phyloP scores from a whole-genome alignment of 1,284 basidiomycete species.

The Stereum hirsutum region DNA sequence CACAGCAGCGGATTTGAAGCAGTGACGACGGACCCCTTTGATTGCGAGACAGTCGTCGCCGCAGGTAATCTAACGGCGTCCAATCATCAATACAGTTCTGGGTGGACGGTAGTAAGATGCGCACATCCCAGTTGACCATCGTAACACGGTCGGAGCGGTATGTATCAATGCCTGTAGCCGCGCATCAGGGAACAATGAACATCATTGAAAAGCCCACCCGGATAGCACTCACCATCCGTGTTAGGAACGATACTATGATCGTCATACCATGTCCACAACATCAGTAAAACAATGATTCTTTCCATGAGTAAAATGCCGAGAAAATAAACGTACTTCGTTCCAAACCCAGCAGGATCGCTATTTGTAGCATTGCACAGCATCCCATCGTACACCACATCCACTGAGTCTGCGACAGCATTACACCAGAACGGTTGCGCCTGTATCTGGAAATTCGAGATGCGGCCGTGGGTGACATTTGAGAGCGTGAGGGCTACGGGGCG shows the following conservation, averaged over 20 bases:
- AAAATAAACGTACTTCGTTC: conserved; percentile 37
- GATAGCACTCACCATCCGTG: conserved; percentile 40
- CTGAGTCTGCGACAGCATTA: conserved; percentile 46
- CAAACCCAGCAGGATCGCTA: conserved; percentile 36
- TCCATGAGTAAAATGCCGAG: not conserved
- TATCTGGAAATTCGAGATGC: conserved; percentile 43
- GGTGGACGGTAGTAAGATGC: conserved; percentile 10
- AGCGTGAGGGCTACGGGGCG: conserved; percentile 55
- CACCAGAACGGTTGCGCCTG: conserved; percentile 60
- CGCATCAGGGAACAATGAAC: not conserved
- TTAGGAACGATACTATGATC: conserved; percentile 51
- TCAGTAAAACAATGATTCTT: not conserved
- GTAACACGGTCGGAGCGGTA: conserved; percentile 45
- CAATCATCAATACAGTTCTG: not conserved
- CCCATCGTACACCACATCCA: conserved; percentile 47
- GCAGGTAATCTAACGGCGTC: conserved; percentile 30
- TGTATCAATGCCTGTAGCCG: conserved; percentile 38
- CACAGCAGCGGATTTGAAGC: too few species aligned
- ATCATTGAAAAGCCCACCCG: not conserved
- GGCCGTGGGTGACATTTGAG: conserved; percentile 35
- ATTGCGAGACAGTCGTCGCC: conserved; percentile 62
- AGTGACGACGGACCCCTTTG: conserved; percentile 53
- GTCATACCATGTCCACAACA: too few species aligned
- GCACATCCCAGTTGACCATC: conserved; percentile 43
- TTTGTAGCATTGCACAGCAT: conserved; percentile 58